phyloP scores from a whole-genome alignment of 371 early-diverging fungal genomes.

The Mortierella sp. region DNA sequence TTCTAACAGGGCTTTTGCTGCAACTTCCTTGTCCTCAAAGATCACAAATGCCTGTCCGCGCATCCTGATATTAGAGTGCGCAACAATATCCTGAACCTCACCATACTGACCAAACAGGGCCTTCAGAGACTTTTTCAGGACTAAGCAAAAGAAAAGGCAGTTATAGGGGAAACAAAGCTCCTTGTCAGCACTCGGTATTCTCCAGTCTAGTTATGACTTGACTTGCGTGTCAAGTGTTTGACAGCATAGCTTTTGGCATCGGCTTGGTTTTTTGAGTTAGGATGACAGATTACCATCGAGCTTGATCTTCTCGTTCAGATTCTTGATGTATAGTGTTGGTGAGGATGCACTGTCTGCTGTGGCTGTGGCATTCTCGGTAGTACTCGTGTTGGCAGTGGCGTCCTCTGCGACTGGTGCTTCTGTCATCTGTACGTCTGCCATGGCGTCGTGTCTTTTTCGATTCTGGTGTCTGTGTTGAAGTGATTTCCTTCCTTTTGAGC shows the following conservation, averaged over 20 bases:
- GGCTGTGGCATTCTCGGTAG: neutral
- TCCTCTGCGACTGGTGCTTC: conserved; percentile 6
- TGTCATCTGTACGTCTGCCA: conserved; percentile 31
- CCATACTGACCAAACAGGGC: conserved; percentile 90
- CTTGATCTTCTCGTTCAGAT: conserved; percentile 90
- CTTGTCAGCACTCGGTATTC: too few relatives aligned
- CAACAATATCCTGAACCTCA: conserved; percentile 88
- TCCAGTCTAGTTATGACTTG: too few relatives aligned
- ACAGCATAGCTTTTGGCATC: too few relatives aligned
- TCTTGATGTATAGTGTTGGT: conserved; percentile 90
- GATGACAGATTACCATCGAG: conserved; percentile 66
- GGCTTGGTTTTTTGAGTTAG: neutral
- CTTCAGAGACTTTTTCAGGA: conserved; percentile 81
- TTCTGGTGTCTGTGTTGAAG: neutral
- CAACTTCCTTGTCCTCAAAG: conserved; percentile 80
- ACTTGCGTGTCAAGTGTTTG: too few relatives aligned
- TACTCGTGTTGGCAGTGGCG: too few relatives aligned
- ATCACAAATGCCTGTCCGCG: conserved; percentile 97
- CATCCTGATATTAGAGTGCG: conserved; percentile 80
- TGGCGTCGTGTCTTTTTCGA: too few relatives aligned
- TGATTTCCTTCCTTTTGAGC: neutral
- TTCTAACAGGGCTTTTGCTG: conserved; percentile 87
- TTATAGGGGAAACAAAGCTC: too few relatives aligned
- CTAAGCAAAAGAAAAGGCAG: conserved; percentile 47
- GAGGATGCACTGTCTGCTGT: conserved; percentile 55